Base-by-base conservation (phyloP, 2,329 filamentous ascomycete genomes). In the Botrytis elliptica region DNA sequence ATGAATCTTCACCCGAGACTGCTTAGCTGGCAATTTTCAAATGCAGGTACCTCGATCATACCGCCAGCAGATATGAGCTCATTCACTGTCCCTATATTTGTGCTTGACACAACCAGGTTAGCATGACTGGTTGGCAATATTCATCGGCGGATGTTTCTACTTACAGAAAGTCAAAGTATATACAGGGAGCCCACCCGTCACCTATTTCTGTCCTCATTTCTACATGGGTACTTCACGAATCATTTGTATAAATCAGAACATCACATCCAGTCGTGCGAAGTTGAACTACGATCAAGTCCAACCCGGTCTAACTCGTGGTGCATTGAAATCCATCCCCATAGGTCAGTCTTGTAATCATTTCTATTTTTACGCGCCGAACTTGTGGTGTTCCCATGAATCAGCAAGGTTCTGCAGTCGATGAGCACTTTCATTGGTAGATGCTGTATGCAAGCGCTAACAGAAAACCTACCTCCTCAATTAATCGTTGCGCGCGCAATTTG, bases 291-390 rank as follows among this genome's bases (percentile, higher is more conserved):
- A 40, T 52, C 33, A 59, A 49, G 42, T 69, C 55, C 69, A 73
- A 73, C 71, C 46, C 40, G 49, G 36, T 67, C 44, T 68, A 18
- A 60, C 59, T 52, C 22, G 52, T 69, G 64, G 38, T 60, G 71
- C 33, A 52, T 36, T 49, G 18, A 68, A 25, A 14, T 22, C 20
- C 25, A 40, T 68, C 14, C 16, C 25, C 25, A 49, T 55, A 42
- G 66, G 66, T 42, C 36, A 57, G 18, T 57, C 36, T 68, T 7
- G 57, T n/a, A 18, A 57, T 18, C 25, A 44, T 62, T 66, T 71
- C 70, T 65, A 66, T 66, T 62, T 73, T 73, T 73, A 73, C 71
- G 71, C 71, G 71, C 71, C 62, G n/a, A 69, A 57, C 64, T 60
- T 69, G 25, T 49, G 33, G 10, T 65, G 44, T 49, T 52, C 29